A percentile compares a stretch with the other conserved stretches of the same genome.
phyloP scores from a whole-genome alignment of 805 yeast genomes.

The Kurtzmaniella fragi region DNA sequence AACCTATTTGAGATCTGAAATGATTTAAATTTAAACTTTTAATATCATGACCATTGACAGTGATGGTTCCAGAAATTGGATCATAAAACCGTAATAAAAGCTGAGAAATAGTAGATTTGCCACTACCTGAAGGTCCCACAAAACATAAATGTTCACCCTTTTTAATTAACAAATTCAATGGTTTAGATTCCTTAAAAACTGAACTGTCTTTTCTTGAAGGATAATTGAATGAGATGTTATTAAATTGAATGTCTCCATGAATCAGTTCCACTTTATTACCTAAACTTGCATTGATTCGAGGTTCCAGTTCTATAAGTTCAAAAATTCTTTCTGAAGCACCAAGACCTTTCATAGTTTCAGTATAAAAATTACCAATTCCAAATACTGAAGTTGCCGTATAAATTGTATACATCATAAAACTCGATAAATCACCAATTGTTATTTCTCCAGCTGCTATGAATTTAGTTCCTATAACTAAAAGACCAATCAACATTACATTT shows the following conservation, averaged over 20 bases:
- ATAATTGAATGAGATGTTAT: conserved; percentile 64
- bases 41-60: conserved; percentile 62
- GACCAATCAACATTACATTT: conserved; percentile 69
- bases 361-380: conserved; percentile 85
- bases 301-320: conserved; percentile 76
- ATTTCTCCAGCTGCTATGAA: conserved; percentile 75
- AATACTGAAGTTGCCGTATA: conserved; percentile 91
- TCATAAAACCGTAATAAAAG: conserved; percentile 80
- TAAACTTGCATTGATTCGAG: conserved; percentile 59
- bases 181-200: conserved; percentile 56
- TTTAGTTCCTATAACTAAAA: conserved; percentile 74
- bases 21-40: conserved; percentile 63
- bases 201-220: conserved; percentile 76
- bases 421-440: conserved; percentile 83
- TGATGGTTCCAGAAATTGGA: conserved; percentile 58
- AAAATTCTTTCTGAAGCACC: conserved; percentile 93
- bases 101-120: conserved; percentile 85
- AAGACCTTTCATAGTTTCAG: conserved; percentile 94
- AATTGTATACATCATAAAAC: conserved; percentile 93
- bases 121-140: conserved; percentile 97
- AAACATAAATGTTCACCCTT: conserved; percentile 89
- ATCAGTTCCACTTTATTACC: conserved; percentile 47
- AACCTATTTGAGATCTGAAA: conserved; percentile 73
- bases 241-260: conserved; percentile 56
- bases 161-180: conserved; percentile 41